These are phyloP conservation scores for Agastache rugosa DNA, from an alignment of 257 asterid species.

Conservation along the genomic window DNA sequence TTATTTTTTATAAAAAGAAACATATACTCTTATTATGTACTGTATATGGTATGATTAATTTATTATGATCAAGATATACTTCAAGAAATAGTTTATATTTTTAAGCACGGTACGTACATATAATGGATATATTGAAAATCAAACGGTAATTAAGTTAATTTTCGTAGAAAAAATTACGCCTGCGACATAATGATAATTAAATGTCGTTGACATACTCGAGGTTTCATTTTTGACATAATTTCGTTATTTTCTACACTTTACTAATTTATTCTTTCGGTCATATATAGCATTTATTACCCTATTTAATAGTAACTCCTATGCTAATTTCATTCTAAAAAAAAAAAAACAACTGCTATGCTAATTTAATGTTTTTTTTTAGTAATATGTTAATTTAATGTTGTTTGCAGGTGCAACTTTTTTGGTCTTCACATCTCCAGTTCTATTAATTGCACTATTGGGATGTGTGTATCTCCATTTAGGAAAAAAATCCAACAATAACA, in stretches of 20 bases:
- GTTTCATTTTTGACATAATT: neutral
- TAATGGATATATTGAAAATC: too few relatives aligned
- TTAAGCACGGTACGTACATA: too few relatives aligned
- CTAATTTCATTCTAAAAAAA: too few relatives aligned
- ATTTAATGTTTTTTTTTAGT: constrained; percentile 14
- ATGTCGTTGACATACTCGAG: neutral
- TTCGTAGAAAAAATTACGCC: neutral
- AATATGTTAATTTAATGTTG: neutral
- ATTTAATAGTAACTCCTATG: constrained; percentile 11
- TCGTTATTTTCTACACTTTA: neutral
- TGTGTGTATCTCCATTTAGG: constrained; percentile 74
- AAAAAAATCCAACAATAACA: constrained; percentile 40
- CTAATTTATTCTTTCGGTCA: neutral
- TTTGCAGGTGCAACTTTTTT: constrained; percentile 60
- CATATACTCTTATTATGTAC: too few relatives aligned
- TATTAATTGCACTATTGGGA: constrained; percentile 71
- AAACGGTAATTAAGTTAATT: too few relatives aligned
- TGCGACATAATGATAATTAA: neutral
- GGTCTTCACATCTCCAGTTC: constrained; percentile 61
- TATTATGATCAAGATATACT: too few relatives aligned
- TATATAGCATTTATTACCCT: neutral
- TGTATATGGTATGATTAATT: too few relatives aligned
- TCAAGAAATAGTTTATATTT: too few relatives aligned
- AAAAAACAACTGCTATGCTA: too few relatives aligned
- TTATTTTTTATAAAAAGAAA: too few relatives aligned